phyloP scores from a whole-genome alignment of 2,329 filamentous ascomycete genomes.

The Fusarium sublunatum region DNA sequence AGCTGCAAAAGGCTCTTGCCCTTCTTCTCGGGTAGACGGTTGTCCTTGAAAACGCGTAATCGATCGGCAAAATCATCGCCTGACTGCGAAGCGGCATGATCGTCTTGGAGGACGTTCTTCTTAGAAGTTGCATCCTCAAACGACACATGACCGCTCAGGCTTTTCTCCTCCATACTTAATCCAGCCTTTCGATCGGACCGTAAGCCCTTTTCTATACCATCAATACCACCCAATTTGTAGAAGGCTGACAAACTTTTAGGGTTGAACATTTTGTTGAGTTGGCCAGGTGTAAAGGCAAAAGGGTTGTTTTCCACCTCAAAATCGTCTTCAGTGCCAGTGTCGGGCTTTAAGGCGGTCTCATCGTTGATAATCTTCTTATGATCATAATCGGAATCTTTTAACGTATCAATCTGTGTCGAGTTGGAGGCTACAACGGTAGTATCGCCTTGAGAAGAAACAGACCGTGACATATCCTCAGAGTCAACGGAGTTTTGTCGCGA shows the following conservation, averaged over 20 bases:
- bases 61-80: constrained; percentile 66
- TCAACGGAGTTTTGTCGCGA: constrained; percentile 77
- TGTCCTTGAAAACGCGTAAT: constrained; percentile 77
- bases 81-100: constrained; percentile 18
- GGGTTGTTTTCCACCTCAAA: constrained; percentile 82
- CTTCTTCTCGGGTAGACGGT: constrained; percentile 78
- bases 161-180: constrained; percentile 79
- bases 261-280: constrained; percentile 88
- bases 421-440: constrained; percentile 65
- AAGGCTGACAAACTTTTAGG: constrained; percentile 89
- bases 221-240: constrained; percentile 80
- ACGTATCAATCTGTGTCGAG: constrained; percentile 58
- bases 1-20: constrained; percentile 77
- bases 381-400: constrained; percentile 52
- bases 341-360: constrained; percentile 76
- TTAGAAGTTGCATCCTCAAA: constrained; percentile 75
- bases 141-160: constrained; percentile 71
- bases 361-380: constrained; percentile 71
- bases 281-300: constrained; percentile 86
- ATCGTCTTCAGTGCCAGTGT: constrained; percentile 79
- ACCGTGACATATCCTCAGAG: constrained; percentile 70
- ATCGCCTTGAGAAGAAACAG: constrained; percentile 70
- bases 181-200: constrained; percentile 78
- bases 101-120: constrained; percentile 47
- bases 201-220: constrained; percentile 82